phyloP scores from a whole-genome alignment of 306 rosid genomes.

The Fragaria nilgerrensis region DNA sequence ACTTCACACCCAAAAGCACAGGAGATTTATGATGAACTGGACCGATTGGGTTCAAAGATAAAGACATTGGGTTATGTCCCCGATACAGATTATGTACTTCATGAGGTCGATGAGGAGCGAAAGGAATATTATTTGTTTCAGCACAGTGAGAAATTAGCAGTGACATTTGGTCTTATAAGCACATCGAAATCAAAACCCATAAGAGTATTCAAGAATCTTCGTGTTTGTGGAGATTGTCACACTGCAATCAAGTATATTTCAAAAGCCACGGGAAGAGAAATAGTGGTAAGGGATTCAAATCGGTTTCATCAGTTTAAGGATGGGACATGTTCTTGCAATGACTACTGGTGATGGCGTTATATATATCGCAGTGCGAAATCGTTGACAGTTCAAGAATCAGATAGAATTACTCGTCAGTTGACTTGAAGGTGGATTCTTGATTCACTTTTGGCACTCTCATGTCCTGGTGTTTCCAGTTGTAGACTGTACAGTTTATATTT shows the following conservation, averaged over 20 bases:
- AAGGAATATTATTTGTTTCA: slow-evolving; percentile 24
- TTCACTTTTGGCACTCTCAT: background rate
- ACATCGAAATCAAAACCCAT: slow-evolving; percentile 18
- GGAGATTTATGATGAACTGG: slow-evolving; percentile 26
- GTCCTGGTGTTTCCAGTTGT: background rate
- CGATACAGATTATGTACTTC: slow-evolving; percentile 27
- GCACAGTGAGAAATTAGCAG: slow-evolving; percentile 34
- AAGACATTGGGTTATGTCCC: slow-evolving; percentile 25
- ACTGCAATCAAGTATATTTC: slow-evolving; percentile 25
- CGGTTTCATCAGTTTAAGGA: slow-evolving; percentile 29
- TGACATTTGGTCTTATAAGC: slow-evolving; percentile 27
- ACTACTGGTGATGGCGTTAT: slow-evolving; percentile 23
- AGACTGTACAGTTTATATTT: background rate
- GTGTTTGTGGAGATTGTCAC: slow-evolving; percentile 29
- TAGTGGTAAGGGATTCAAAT: slow-evolving; percentile 31
- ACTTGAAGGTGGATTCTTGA: background rate
- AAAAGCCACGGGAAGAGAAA: slow-evolving; percentile 23
- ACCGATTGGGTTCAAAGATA: slow-evolving; percentile 11
- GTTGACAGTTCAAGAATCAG: background rate
- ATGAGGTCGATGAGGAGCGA: slow-evolving; percentile 20
- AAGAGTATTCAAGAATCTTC: slow-evolving; percentile 27
- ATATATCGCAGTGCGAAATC: background rate
- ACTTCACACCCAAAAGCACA: slow-evolving; percentile 18
- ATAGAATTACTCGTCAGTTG: background rate
- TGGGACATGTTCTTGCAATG: slow-evolving; percentile 28